Evolutionary conservation across 495 filamentous ascomycete species (phyloP).

Genomic region (Neurospora sp.): DNA sequence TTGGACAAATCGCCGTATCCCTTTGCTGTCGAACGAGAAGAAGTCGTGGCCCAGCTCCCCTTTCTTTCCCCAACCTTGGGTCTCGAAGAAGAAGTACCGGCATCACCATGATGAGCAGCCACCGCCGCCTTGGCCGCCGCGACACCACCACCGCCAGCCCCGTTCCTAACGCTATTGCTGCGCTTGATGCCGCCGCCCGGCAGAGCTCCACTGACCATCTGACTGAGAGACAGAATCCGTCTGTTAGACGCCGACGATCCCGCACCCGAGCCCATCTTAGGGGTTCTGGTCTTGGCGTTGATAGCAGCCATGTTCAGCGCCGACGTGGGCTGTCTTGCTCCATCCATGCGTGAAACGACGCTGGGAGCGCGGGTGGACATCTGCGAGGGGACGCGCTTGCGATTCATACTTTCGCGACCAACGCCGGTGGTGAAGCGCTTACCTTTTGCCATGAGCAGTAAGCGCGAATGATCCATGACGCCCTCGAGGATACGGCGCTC

Average conservation of each 20-base stretch:
- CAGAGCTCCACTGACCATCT: slow-evolving; percentile 66
- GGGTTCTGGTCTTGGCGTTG: neutral
- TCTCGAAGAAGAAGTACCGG: neutral
- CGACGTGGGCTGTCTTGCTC: slow-evolving; percentile 23
- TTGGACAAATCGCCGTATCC: slow-evolving; percentile 39
- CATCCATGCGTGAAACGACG: neutral
- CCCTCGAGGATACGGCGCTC: slow-evolving; percentile 90
- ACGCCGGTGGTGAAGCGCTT: slow-evolving; percentile 13
- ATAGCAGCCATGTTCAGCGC: slow-evolving; percentile 33
- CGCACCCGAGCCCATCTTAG: neutral
- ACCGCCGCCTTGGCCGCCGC: neutral
- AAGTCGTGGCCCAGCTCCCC: neutral
- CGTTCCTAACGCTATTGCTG: slow-evolving; percentile 50
- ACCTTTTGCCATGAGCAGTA: slow-evolving; percentile 61
- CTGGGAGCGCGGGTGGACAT: neutral
- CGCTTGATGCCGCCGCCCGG: slow-evolving; percentile 50
- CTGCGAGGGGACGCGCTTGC: slow-evolving; percentile 50
- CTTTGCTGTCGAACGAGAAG: slow-evolving; percentile 34
- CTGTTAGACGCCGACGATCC: slow-evolving; percentile 35
- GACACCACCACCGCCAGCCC: slow-evolving; percentile 48
- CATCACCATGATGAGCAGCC: neutral
- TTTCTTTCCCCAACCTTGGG: neutral
- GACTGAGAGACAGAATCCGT: slow-evolving; percentile 78
- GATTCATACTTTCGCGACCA: slow-evolving; percentile 42
- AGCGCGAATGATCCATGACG: slow-evolving; percentile 88